Base-by-base conservation (phyloP, 345 rosid genomes). In the Melaleuca quinquenervia region DNA sequence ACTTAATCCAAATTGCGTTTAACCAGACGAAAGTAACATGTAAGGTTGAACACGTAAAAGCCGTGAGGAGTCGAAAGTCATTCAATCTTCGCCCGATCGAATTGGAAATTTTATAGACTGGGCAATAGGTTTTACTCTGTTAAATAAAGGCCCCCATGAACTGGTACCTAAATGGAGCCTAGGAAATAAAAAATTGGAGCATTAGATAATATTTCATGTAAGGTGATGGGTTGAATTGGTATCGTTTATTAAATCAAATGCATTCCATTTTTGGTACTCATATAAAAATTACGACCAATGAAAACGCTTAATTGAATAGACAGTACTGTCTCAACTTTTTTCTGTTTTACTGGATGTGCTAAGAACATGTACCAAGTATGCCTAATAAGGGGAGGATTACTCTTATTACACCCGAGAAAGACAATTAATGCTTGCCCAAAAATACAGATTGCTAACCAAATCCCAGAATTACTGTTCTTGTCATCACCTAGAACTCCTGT, bases 161-260 rank as follows among this genome's bases (percentile, higher is more conserved):
- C 1, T 7, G 76, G 11, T 32, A 9, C 45, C 76, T 16, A 29
- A 16, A 29, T 32, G 22, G 29, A 15, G 11, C 76, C 76, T 64
- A 21, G 41, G 0, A 32, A 7, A 22, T 29, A 11, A 36, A 15
- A 64, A 64, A 64, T 29, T 29, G 18, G 21, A 64, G 21, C 21
- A 8, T 1, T 8, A 7, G 0, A 5, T 64, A 7, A 29, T 16
- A 14, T 32, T 16, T 15, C 1, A 11, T 21, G 0, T 32, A 8
- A 15, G 11, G 45, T 15, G 3, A 60, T 6, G 36, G 2, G 10
- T 4, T 13, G 36, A 15, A 3, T 11, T 13, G 8, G 5, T n/a
- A 58, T n/a, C 2, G 0, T 58, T 62, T 32, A 3, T 22, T 32
- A 2, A 0, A 64, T 29, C 11, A 64, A 32, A 64, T 29, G 7